Evolutionary conservation across 192 early-diverging fungal genomes (phyloP).

Genomic region (Coemansia sp.): DNA sequence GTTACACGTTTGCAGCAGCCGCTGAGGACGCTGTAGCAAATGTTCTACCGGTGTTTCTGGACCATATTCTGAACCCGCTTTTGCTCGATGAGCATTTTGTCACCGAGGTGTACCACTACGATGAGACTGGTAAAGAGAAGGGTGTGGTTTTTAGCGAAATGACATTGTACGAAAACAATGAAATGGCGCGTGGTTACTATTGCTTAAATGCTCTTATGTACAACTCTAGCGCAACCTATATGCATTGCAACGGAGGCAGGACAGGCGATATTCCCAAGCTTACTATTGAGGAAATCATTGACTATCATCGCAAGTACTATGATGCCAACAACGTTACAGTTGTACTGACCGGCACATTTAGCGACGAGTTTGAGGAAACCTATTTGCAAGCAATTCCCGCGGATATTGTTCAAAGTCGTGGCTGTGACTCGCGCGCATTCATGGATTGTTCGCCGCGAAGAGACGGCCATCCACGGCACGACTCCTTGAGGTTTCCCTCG

Average conservation of each 20-base stretch:
- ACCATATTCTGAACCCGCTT: slow-evolving; percentile 78
- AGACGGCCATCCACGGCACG: background rate
- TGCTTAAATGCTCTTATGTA: slow-evolving; percentile 33
- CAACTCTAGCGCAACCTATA: slow-evolving; percentile 61
- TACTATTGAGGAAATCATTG: slow-evolving; percentile 71
- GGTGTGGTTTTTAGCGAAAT: slow-evolving; percentile 83
- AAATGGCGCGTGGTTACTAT: slow-evolving; percentile 57
- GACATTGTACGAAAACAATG: slow-evolving; percentile 72
- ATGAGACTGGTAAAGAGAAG: slow-evolving; percentile 66
- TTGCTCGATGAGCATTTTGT: slow-evolving; percentile 72
- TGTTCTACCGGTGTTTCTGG: slow-evolving; percentile 75
- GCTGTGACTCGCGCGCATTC: slow-evolving; percentile 22
- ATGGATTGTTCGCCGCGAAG: slow-evolving; percentile 23
- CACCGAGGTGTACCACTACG: slow-evolving; percentile 80
- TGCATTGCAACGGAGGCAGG: slow-evolving; percentile 73
- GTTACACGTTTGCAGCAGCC: slow-evolving; percentile 66
- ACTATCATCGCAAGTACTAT: slow-evolving; percentile 62
- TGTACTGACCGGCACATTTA: too few relatives aligned
- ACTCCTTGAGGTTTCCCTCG: slow-evolving; percentile 57
- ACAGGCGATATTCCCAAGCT: slow-evolving; percentile 70
- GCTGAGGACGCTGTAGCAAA: slow-evolving; percentile 71
- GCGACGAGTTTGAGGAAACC: slow-evolving; percentile 37
- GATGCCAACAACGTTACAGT: too few relatives aligned
- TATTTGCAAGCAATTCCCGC: slow-evolving; percentile 36
- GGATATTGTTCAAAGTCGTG: slow-evolving; percentile 26